Evolutionary conservation across 2,329 filamentous ascomycete genomes (phyloP), one percentile per base, ranked within the genome.

Genomic region (Aschersonia sp.): DNA sequence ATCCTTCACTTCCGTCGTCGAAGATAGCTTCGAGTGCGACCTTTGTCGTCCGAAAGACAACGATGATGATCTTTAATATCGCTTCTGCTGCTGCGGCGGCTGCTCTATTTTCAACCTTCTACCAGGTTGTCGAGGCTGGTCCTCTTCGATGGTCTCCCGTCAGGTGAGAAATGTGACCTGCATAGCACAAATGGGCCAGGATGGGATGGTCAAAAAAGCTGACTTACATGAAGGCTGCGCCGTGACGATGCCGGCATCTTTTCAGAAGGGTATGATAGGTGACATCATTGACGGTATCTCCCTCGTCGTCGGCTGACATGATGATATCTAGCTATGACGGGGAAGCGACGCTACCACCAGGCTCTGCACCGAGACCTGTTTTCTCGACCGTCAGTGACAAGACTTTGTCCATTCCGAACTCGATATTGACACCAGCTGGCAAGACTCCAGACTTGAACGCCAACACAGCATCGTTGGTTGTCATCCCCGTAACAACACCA

Each of bases 141-240:
- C 66, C 60, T 59, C 54, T 63, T 33, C 56, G 55, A 47, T 58
- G 62, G 60, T 58, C 56, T 53, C 54, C 54, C 53, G 59, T 53
- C 53, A 50, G 59, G 62, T 65, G 52, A 46, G 60, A 54, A 40
- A 33, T 10, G n/a, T 30, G 4, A 30, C 8, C 30, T 22, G n/a
- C 12, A 12, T 39, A 9, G 9, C 9, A 12, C 35, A 9, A 39
- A 8, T 9, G 12, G 9, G 12, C 3, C 12, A 44, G 42, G 12
- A 8, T n/a, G 7, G 48, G 10, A 37, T 53, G 55, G 44, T 58
- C 42, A 46, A 22, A 22, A 37, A 37, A 37, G 35, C 35, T 37
- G 12, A 37, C 8, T 30, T 14, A 7, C 32, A 5, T 42, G 30
- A 22, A 61, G 57, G 51, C 48, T 42, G 44, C 55, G 44, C 47